Base-by-base conservation (phyloP, 2,329 filamentous ascomycete species). In the Graphiopsis chlorocephala region DNA sequence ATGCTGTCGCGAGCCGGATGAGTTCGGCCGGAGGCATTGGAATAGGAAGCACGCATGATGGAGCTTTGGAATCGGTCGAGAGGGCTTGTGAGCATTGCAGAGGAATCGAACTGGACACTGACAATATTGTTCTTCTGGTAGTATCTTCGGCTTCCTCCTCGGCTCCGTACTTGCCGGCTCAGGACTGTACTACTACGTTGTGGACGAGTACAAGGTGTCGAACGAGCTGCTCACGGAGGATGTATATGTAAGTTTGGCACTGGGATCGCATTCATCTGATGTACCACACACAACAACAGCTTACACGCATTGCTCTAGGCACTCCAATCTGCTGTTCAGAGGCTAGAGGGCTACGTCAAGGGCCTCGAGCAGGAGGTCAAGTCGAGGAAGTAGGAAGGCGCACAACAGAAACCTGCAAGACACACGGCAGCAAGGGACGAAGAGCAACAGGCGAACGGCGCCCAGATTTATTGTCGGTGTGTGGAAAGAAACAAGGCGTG, bases 221-320 rank as follows among this genome's bases (percentile, higher is more conserved):
- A 98, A 97, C 82, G 91, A 96, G 80, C 85, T 97, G 75, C 83
- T 98, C 79, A 94, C 90, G 67, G 93, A 97, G 80, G 94, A 98
- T 80, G 97, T 98, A 78, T 94, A 94, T 80, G 94, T 97, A 86
- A 79, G 92, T 89, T 89, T 65, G 38, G 25, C 17, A 26, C 58
- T n/a, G 29, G 2, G n/a, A 50, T 26, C 15, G 28, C 23, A 28
- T 29, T 8, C 4, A 5, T 14, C 35, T 10, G 38, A n/a, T n/a
- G n/a, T n/a, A 42, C 35, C 10, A 35, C 29, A 35, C n/a, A 20
- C 20, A 17, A 20, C 20, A 17, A 11, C 2, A 20, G 64, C 35
- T 60, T n/a, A 59, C 45, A 38, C 28, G 10, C 12, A 26, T 23
- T 8, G 8, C 7, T 20, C 14, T 70, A 96, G 93, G 89, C 91